Base-by-base conservation (phyloP, 208 protist species). In the Lotmaria passim region DNA sequence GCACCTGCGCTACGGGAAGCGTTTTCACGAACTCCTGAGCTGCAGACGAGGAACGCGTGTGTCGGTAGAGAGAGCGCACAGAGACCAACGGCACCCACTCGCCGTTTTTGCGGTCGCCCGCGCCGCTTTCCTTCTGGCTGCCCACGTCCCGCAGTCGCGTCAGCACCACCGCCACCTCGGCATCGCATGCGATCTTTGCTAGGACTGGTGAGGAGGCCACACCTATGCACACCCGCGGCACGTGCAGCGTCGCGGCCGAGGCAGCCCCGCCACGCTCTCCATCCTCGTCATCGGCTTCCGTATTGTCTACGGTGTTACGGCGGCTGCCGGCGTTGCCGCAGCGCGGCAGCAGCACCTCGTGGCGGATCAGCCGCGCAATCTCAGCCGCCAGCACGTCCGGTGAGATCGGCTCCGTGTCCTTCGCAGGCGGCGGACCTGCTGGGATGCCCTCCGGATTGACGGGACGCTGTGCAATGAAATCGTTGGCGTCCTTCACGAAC, bases 121-220 rank as follows among this genome's bases (percentile, higher is more conserved):
- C 19, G 38, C 24, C 24, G 15, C 36, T 21, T 7, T 21, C 59
- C 12, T 2, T 38, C 21, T n/a, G 24, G 10, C 38, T 10, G 12
- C 41, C 7, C 53, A 66, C 14, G 23, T 31, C 48, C 43, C 50
- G 6, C 38, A n/a, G 28, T 50, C 34, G 64, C 7, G 19, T 57
- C 48, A 31, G 26, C 64, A 85, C 57, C 44, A 41, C 38, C 8
- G 59, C 39, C 34, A 85, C 81, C 56, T 90, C 79, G 1, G 62
- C 82, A 30, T 94, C 87, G 65, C 91, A 93, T 28, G 89, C 91
- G 36, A 96, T 83, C 79, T 96, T 96, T 8, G 91, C 88, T n/a
- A 93, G 34, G 17, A 89, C 79, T 1, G 87, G 74, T 0, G 78
- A 88, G 3, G 67, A 72, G 0, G 83, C 90, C 0, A 94, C 72